A percentile compares a stretch with the other conserved stretches of the same genome.
Conservation (phyloP, 2,329 filamentous ascomycete genomes). For the Epichloe hybrida region DNA sequence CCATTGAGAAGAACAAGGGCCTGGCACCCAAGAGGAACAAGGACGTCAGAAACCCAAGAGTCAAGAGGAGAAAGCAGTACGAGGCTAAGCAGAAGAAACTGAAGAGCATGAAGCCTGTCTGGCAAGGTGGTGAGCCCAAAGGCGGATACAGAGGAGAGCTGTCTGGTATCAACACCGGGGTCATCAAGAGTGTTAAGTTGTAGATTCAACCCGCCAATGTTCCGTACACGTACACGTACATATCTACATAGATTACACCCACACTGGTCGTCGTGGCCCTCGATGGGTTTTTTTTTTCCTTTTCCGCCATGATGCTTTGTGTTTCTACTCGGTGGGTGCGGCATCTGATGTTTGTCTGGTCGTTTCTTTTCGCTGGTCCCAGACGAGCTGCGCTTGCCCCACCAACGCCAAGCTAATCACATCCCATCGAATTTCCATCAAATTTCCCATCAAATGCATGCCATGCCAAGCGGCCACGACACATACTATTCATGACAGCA, state of each 20-base stretch:
- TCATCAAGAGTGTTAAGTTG: constrained; percentile 90
- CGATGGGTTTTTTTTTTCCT: too few species aligned
- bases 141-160: constrained; percentile 83
- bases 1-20: constrained; percentile 96
- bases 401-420: not conserved
- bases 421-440: too few species aligned
- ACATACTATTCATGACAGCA: too few species aligned
- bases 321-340: too few species aligned
- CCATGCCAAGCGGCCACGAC: not conserved
- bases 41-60: constrained; percentile 84
- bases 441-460: not conserved
- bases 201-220: constrained; percentile 18
- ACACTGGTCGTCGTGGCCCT: too few species aligned
- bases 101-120: constrained; percentile 69
- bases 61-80: constrained; percentile 96
- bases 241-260: too few species aligned
- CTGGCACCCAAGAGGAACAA: constrained; percentile 82
- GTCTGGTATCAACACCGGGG: constrained; percentile 86
- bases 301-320: not conserved
- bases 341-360: not conserved
- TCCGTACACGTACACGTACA: not conserved
- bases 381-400: not conserved
- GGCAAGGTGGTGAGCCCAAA: constrained; percentile 71
- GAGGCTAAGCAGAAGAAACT: constrained; percentile 97
- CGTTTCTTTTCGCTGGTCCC: not conserved